Conservation (phyloP, 1,284 basidiomycete species). For the Thecaphora thlaspeos region DNA sequence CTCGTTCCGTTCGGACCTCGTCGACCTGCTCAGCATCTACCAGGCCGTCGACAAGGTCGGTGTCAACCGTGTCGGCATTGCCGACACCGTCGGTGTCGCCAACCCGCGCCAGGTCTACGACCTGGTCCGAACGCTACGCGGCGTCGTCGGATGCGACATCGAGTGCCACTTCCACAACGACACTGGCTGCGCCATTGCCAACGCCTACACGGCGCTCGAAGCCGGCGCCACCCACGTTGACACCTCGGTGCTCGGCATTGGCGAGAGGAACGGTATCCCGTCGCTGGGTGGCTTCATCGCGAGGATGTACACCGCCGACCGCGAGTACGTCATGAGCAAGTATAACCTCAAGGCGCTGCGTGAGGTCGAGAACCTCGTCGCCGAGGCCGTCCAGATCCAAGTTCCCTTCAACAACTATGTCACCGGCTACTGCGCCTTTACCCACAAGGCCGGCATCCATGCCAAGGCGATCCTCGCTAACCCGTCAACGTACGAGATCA, state of each 20-base stretch:
- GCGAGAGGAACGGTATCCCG: conserved; percentile 98
- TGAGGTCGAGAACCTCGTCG: conserved; percentile 98
- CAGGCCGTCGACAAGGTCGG: conserved; percentile 99
- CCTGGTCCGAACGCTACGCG: conserved; percentile 89
- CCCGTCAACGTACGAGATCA: conserved; percentile 79
- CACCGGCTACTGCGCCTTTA: conserved; percentile 96
- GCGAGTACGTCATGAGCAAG: conserved; percentile 98
- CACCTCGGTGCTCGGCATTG: conserved; percentile 81
- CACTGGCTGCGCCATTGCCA: conserved; percentile 89
- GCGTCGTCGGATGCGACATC: conserved; percentile 75
- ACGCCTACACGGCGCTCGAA: conserved; percentile 96
- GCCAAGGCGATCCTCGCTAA: conserved; percentile 99
- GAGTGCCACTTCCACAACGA: conserved; percentile 99
- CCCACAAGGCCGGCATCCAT: conserved; percentile 99
- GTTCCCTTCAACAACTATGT: conserved; percentile 92
- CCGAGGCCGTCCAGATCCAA: conserved; percentile 96
- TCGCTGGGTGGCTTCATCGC: conserved; percentile 95
- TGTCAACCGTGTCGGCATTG: conserved; percentile 97
- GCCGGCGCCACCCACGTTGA: conserved; percentile 99
- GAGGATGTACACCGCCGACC: conserved; percentile 78
- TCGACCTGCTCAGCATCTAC: conserved; percentile 97
- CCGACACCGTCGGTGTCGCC: conserved; percentile 98
- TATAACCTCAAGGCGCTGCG: conserved; percentile 97
- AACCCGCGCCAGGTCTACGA: conserved; percentile 99
- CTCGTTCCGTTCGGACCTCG: conserved; percentile 98